Evolutionary conservation across 176 grass and related monocot genomes (phyloP), one percentile per base, ranked within the genome.

Genomic region (Carex cristatella): DNA sequence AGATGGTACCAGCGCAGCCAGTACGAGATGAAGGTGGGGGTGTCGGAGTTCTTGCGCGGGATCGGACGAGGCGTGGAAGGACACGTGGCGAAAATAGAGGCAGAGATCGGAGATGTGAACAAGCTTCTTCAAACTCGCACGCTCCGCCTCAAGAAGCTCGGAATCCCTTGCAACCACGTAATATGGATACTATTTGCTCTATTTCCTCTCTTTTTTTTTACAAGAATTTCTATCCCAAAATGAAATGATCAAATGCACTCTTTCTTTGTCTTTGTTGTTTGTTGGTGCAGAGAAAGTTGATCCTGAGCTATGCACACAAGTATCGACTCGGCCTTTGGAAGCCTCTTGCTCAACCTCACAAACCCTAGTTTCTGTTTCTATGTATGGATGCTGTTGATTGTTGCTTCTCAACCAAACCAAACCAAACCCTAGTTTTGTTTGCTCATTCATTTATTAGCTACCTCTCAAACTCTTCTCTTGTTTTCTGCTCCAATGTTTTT

Each of bases 291-390:
- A 97, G 90, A 30, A 97, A 93, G 55, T 81, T 97, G 80, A 94
- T 94, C 78, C 79, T 97, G 69, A 91, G 79, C 78, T 97, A 93
- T 79, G 86, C 94, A 8, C 94, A 94, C 14, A 97, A 94, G 86
- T 94, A 91, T 68, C 88, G 92, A 4, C 87, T 97, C 77, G 90
- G 94, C 70, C 90, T 97, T 73, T 97, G 92, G 94, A 97, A 84
- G 87, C 92, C 94, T 23, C 70, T 23, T 14, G 90, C 68, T 87
- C 90, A 87, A 28, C 65, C 72, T 44, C 87, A 48, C 60, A 94
- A 58, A 58, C 16, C 16, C 14, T 60, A 60, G 57, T 18, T 60
- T 18, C 14, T 18, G 1, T 57, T 57, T 18, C 14, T 18, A 5
- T 18, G 15, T 60, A 60, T 60, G 15, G 4, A 60, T 51, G 57